phyloP scores from a whole-genome alignment of 768 basidiomycete genomes.

The Pulveroboletus frians region DNA sequence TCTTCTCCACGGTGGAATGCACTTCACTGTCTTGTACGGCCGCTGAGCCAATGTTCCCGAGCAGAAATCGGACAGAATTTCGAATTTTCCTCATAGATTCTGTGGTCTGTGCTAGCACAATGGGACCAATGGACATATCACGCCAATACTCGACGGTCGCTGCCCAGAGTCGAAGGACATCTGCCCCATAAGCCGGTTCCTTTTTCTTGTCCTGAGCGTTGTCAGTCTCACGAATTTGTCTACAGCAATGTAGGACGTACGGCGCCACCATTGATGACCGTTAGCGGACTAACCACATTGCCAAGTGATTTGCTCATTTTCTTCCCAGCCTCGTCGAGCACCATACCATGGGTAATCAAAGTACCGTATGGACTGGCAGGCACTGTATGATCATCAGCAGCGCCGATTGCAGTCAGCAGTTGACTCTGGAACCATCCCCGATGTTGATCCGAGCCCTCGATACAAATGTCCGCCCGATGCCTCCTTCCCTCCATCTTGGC shows the following conservation, averaged over 20 bases:
- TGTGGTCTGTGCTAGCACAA: conserved; percentile 65
- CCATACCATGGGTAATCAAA: conserved; percentile 95
- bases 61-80: conserved; percentile 79
- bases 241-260: conserved; percentile 37
- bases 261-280: conserved; percentile 70
- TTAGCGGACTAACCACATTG: conserved; percentile 83
- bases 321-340: conserved; percentile 82
- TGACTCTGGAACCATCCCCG: conserved; percentile 99
- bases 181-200: conserved; percentile 78
- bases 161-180: conserved; percentile 85
- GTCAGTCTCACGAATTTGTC: not conserved
- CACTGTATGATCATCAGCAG: conserved; percentile 12
- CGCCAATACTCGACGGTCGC: conserved; percentile 86
- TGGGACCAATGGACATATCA: conserved; percentile 83
- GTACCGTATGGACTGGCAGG: conserved; percentile 58
- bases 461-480: conserved; percentile 73
- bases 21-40: conserved; percentile 3
- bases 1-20: conserved; percentile 15
- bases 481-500: conserved; percentile 34
- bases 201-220: conserved; percentile 53
- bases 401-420: conserved; percentile 72
- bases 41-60: conserved; percentile 62
- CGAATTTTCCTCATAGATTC: conserved; percentile 80
- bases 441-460: conserved; percentile 97
- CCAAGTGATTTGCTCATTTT: conserved; percentile 98